phyloP scores from a whole-genome alignment of 1,284 basidiomycete species.

The Irpex sp. region DNA sequence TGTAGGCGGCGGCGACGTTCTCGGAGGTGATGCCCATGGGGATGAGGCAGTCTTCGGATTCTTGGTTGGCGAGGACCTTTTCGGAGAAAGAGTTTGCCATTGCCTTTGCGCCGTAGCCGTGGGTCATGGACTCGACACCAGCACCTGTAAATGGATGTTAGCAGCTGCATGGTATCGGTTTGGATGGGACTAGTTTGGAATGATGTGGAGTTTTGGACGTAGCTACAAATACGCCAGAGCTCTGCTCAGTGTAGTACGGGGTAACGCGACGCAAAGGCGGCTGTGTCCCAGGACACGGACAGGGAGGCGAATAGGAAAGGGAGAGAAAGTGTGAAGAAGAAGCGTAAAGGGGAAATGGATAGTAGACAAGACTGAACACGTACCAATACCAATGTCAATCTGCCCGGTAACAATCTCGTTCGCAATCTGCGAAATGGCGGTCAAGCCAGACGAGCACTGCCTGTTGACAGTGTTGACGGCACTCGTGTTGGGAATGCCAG shows the following conservation, averaged over 20 bases:
- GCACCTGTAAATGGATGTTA: conserved; percentile 50
- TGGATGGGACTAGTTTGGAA: no score
- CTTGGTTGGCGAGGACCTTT: conserved; percentile 71
- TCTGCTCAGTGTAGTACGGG: no score
- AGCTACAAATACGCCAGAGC: no score
- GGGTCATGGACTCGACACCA: conserved; percentile 96
- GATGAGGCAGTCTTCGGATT: conserved; percentile 89
- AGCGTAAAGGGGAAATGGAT: background rate
- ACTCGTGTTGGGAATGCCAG: conserved; percentile 81
- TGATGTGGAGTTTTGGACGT: no score
- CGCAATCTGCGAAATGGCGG: conserved; percentile 88
- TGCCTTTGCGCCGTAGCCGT: conserved; percentile 73
- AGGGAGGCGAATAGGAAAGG: no score
- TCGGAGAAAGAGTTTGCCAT: conserved; percentile 75
- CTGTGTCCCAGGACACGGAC: no score
- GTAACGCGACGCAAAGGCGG: no score
- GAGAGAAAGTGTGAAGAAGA: background rate
- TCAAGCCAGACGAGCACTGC: conserved; percentile 92
- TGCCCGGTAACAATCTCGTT: conserved; percentile 82
- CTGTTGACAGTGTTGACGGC: conserved; percentile 90
- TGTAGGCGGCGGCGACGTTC: conserved; percentile 85
- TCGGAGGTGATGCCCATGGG: conserved; percentile 98
- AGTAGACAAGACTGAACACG: conserved; percentile 20
- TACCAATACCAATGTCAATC: conserved; percentile 92
- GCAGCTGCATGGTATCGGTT: background rate